These are phyloP conservation scores for Pseudoturritis turrita DNA, from an alignment of 345 rosid species.

Conservation along the genomic window DNA sequence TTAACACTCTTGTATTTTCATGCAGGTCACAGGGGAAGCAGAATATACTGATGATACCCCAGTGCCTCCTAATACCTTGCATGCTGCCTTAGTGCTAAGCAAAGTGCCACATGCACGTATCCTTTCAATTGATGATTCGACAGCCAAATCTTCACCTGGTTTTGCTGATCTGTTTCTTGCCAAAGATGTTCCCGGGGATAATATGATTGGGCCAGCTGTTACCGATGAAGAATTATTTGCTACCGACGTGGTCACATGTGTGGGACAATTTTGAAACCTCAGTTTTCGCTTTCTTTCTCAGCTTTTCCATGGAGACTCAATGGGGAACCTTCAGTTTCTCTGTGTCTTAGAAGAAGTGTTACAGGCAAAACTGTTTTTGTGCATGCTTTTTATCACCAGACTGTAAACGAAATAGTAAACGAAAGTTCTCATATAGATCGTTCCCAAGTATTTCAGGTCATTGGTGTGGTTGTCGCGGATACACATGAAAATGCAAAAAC, in stretches of 20 bases:
- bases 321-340: not conserved
- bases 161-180: conserved; percentile 76
- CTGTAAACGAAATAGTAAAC: not conserved
- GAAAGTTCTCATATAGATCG: not conserved
- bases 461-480: conserved; percentile 89
- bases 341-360: not conserved
- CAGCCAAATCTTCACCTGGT: conserved; percentile 69
- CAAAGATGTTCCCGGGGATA: conserved; percentile 71
- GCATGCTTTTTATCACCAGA: not conserved
- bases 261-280: conserved; percentile 63
- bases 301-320: not conserved
- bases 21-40: conserved; percentile 93
- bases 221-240: conserved; percentile 88
- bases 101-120: conserved; percentile 84
- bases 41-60: conserved; percentile 85
- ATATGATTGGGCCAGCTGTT: conserved; percentile 68
- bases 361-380: not conserved
- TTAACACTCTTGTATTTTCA: conserved; percentile 13
- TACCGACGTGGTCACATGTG: conserved; percentile 81
- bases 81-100: conserved; percentile 88
- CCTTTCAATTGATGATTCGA: conserved; percentile 61
- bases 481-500: conserved; percentile 88
- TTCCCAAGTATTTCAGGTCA: conserved; percentile 43
- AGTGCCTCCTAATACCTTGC: conserved; percentile 71
- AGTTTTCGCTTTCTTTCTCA: not conserved